These are phyloP conservation scores for Schizothecium vesticola DNA, from an alignment of 495 filamentous ascomycete genomes.

Conservation along the genomic window DNA sequence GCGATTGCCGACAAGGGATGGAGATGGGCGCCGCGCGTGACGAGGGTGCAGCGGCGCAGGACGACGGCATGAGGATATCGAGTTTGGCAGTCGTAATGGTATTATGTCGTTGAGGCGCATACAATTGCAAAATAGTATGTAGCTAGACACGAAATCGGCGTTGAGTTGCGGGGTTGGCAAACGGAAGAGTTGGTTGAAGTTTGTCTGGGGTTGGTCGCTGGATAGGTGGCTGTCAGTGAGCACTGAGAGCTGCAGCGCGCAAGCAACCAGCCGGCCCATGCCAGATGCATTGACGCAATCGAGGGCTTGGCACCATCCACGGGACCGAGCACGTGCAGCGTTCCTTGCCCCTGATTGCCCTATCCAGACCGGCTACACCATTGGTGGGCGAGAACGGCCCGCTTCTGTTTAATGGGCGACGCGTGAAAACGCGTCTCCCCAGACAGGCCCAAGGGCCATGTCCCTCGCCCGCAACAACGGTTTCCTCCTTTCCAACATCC, in stretches of 20 bases:
- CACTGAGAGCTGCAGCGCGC: not conserved
- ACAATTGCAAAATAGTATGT: not conserved
- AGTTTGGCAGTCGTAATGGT: not conserved
- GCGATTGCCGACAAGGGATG: not conserved
- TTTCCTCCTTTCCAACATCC: conserved; percentile 41
- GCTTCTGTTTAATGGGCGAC: conserved; percentile 10
- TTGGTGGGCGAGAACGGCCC: not conserved
- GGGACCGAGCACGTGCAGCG: not conserved
- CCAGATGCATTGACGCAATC: conserved; percentile 4
- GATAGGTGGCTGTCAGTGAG: no score
- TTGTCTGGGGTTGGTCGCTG: not conserved
- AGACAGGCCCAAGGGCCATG: not conserved
- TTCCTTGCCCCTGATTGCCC: not conserved
- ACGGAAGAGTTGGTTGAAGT: not conserved
- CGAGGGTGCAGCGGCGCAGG: not conserved
- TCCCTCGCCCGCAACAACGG: not conserved
- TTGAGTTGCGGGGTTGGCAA: not conserved
- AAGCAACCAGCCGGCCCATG: not conserved
- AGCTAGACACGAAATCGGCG: not conserved
- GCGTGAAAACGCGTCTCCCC: conserved; percentile 13
- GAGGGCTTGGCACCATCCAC: not conserved
- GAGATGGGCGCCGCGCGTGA: not conserved
- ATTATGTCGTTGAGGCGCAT: not conserved
- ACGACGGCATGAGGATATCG: not conserved
- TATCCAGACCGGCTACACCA: not conserved